Conservation (phyloP, 345 rosid species). For the Reutealis trisperma region DNA sequence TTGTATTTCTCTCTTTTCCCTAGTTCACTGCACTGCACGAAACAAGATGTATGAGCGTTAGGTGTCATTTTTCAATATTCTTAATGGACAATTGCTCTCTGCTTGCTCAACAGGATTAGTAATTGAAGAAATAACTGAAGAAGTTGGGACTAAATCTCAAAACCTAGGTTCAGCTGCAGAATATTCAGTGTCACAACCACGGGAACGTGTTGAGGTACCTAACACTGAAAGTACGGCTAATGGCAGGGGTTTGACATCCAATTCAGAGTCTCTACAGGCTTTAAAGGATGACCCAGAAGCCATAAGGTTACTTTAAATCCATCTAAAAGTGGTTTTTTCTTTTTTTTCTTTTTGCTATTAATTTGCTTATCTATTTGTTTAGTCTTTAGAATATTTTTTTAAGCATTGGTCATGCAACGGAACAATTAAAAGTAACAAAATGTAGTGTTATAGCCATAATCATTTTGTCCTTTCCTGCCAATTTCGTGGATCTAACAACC, state of each 20-base stretch:
- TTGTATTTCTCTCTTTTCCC: background rate
- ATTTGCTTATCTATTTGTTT: background rate
- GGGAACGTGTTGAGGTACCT: slow-evolving; percentile 22
- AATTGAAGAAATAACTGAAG: slow-evolving; percentile 83
- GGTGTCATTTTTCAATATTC: background rate
- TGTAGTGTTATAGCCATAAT: too few species aligned
- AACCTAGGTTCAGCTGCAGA: slow-evolving; percentile 35
- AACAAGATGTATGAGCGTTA: background rate
- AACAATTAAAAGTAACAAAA: too few species aligned
- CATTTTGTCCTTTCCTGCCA: background rate
- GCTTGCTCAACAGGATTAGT: slow-evolving; percentile 47
- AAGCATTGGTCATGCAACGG: background rate
- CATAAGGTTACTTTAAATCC: slow-evolving; percentile 50
- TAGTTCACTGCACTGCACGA: background rate
- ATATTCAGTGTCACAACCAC: slow-evolving; percentile 31
- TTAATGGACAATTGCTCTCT: background rate
- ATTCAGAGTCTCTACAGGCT: slow-evolving; percentile 57
- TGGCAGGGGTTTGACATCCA: slow-evolving; percentile 29
- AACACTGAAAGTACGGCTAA: slow-evolving; percentile 20
- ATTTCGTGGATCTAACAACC: background rate
- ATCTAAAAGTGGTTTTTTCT: background rate
- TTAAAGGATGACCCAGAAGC: slow-evolving; percentile 78
- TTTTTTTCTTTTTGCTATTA: too few species aligned
- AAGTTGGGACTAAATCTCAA: slow-evolving; percentile 34
- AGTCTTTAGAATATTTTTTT: background rate